Evolutionary conservation across 352 stramenopile species (phyloP).

Genomic region (Elongisporangium undulatum): DNA sequence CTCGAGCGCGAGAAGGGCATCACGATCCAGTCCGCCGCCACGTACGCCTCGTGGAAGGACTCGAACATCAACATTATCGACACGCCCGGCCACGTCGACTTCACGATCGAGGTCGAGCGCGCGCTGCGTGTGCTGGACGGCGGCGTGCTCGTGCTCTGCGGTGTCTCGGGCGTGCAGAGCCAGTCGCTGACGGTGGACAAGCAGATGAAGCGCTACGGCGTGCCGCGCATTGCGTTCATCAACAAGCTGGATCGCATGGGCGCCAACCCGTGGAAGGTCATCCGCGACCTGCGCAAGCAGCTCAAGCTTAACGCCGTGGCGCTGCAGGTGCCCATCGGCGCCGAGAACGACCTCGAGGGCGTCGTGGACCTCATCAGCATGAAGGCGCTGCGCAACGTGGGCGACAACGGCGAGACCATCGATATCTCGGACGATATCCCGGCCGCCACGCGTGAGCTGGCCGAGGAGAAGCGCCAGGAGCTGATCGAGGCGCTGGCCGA

Average conservation of each 20-base stretch:
- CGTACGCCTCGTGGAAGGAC: constrained; percentile 95
- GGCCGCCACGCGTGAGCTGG: constrained; percentile 70
- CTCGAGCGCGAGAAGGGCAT: constrained; percentile 99
- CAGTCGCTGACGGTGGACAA: constrained; percentile 99
- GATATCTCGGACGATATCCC: constrained; percentile 91
- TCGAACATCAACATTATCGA: constrained; percentile 99
- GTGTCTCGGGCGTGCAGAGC: constrained; percentile 94
- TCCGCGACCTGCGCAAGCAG: constrained; percentile 93
- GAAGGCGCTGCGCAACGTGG: constrained; percentile 90
- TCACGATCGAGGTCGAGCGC: constrained; percentile 98
- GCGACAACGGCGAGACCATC: constrained; percentile 84
- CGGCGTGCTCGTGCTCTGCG: constrained; percentile 93
- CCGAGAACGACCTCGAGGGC: constrained; percentile 93
- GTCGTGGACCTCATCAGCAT: constrained; percentile 96
- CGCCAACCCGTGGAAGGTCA: constrained; percentile 94
- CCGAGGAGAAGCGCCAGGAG: constrained; percentile 89
- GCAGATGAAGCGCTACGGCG: constrained; percentile 99
- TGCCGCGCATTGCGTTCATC: constrained; percentile 98
- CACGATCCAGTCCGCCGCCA: constrained; percentile 99
- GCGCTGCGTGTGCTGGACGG: constrained; percentile 98
- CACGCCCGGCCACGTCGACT: constrained; percentile 99
- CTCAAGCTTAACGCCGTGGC: constrained; percentile 96
- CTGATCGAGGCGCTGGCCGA: constrained; percentile 95
- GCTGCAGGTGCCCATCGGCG: constrained; percentile 97
- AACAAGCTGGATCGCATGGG: constrained; percentile 99